Evolutionary conservation across 257 asterid species (phyloP).

Genomic region (Penstemon newberryi): DNA sequence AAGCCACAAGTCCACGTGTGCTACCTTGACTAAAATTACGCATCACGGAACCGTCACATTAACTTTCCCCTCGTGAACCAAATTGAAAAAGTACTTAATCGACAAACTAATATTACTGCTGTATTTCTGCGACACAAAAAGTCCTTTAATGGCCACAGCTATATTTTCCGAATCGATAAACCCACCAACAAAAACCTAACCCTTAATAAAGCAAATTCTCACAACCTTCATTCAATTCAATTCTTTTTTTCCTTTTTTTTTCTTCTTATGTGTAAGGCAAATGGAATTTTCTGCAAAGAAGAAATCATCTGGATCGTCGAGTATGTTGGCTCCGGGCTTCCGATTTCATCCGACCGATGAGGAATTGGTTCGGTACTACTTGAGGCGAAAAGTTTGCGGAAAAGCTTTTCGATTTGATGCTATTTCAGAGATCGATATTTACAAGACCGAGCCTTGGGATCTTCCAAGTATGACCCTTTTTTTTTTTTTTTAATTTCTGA

Average conservation of each 20-base stretch:
- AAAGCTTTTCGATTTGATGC: slow-evolving; percentile 67
- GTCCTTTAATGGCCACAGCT: slow-evolving; percentile 13
- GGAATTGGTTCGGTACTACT: slow-evolving; percentile 81
- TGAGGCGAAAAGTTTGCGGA: slow-evolving; percentile 70
- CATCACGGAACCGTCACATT: slow-evolving; percentile 1
- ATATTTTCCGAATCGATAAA: background rate
- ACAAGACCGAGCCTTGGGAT: slow-evolving; percentile 97
- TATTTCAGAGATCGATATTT: slow-evolving; percentile 83
- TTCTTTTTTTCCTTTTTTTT: background rate
- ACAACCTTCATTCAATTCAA: background rate
- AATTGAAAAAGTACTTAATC: no score
- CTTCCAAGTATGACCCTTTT: slow-evolving; percentile 63
- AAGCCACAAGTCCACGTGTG: background rate
- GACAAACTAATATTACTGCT: no score
- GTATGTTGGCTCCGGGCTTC: slow-evolving; percentile 79
- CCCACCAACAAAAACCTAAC: slow-evolving; percentile 19
- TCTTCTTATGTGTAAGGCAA: slow-evolving; percentile 10
- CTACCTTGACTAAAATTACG: slow-evolving; percentile 14
- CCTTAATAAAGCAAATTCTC: background rate
- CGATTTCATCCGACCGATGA: slow-evolving; percentile 98
- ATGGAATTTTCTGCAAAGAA: slow-evolving; percentile 38
- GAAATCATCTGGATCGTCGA: slow-evolving; percentile 38
- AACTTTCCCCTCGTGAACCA: background rate
- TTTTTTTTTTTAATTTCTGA: background rate
- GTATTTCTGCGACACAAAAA: background rate